Evolutionary conservation across 306 rosid species (phyloP), one percentile per base, ranked within the genome.

Genomic region (Heteromeles arbutifolia): DNA sequence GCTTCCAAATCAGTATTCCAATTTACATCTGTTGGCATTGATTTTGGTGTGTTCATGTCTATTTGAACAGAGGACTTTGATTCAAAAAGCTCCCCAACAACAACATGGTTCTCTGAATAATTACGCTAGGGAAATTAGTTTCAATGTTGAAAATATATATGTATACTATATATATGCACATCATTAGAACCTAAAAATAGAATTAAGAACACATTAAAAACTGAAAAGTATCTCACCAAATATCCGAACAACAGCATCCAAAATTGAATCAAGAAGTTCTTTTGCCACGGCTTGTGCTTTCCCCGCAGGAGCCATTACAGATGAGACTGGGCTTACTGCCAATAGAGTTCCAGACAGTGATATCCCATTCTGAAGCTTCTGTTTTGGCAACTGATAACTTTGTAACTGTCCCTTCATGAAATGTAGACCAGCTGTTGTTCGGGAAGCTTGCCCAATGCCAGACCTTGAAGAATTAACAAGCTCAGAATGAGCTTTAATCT

Each of bases 241-340:
- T 80, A 92, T 85, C 79, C 87, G 96, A 86, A 88, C 95, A 73
- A 87, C 79, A 4, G 91, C 73, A 67, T 96, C 98, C 84, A 96
- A 84, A 82, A 96, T 82, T 78, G 96, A 90, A 90, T 88, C 93
- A 77, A 96, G 90, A 80, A 96, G 93, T 70, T 92, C 98, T 82
- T 82, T 92, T 26, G 99, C 90, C 18, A 92, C 85, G 73, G 83
- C 85, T 88, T 96, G 99, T 7, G 96, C 98, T 83, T 89, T 92
- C 72, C 99, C 99, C 24, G 79, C 76, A 26, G 99, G 99, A 80
- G 97, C 96, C 99, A 96, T 96, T 77, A 90, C 92, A 57, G 93
- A 90, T 2, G 99, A 92, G 69, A 96, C 99, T 37, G 99, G 99
- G 89, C 99, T 96, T 57, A 88, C 98, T 8, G 97, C 90, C 86